Percentiles rank a stretch among this genome's conserved stretches.
Evolutionary conservation across 441 rosid species (phyloP).

Genomic region (Corymbia calophylla): DNA sequence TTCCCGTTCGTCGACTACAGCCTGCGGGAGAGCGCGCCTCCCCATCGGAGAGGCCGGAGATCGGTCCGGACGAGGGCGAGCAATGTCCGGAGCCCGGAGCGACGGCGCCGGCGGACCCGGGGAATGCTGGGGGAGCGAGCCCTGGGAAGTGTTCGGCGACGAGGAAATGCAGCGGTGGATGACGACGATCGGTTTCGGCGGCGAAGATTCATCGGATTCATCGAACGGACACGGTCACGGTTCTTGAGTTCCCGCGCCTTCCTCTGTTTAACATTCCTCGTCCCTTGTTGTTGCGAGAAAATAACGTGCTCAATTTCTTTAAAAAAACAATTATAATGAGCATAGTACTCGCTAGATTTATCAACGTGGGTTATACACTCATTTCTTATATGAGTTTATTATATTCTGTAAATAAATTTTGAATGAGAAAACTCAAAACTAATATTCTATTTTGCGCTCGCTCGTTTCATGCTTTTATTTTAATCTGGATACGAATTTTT

Average conservation of each 20-base stretch:
- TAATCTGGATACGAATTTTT: too few species aligned
- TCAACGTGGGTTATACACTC: neutral
- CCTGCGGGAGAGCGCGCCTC: neutral
- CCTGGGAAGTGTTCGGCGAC: slow-evolving; percentile 24
- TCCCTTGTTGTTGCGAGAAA: neutral
- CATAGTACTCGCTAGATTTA: neutral
- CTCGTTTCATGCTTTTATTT: too few species aligned
- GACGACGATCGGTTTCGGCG: slow-evolving; percentile 31
- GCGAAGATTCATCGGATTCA: slow-evolving; percentile 31
- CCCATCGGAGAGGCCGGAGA: neutral
- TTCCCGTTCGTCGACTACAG: slow-evolving; percentile 48
- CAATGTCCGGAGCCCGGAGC: neutral
- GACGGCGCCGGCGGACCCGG: neutral
- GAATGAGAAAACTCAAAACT: too few species aligned
- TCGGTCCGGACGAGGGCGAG: neutral
- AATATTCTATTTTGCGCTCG: too few species aligned
- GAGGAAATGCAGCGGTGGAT: slow-evolving; percentile 37
- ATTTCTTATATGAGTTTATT: too few species aligned
- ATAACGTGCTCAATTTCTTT: neutral
- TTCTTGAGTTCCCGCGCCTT: neutral
- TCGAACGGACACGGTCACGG: slow-evolving; percentile 8
- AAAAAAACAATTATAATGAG: too few species aligned
- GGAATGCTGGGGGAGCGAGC: slow-evolving; percentile 7
- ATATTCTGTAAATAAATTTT: too few species aligned
- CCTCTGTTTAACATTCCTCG: neutral